Percentiles rank a stretch among this genome's conserved stretches.
Evolutionary conservation across 2,329 filamentous ascomycete genomes (phyloP).

Genomic region (Pseudogymnoascus sp.): DNA sequence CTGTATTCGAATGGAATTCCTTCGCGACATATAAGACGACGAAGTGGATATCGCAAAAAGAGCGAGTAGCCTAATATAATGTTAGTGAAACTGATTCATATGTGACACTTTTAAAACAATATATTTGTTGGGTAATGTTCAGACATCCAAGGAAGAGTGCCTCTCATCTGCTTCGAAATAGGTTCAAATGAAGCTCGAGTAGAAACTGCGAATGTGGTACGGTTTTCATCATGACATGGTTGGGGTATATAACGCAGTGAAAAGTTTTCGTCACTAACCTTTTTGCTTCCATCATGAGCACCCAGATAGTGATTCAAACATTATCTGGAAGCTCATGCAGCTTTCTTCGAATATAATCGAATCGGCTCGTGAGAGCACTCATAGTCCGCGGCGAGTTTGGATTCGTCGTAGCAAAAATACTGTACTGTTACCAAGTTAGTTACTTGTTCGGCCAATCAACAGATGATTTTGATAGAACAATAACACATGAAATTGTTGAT

Average conservation of each 20-base stretch:
- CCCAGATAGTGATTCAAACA: not conserved
- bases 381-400: not conserved
- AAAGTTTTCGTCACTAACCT: conserved; percentile 14
- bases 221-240: conserved; percentile 60
- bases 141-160: conserved; percentile 70
- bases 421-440: conserved; percentile 4
- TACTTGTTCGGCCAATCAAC: not conserved
- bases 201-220: conserved; percentile 82
- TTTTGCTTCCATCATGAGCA: conserved; percentile 13
- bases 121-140: conserved; percentile 31
- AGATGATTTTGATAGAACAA: not conserved
- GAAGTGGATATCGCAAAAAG: not conserved
- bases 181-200: conserved; percentile 65
- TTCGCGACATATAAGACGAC: not conserved
- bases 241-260: conserved; percentile 7
- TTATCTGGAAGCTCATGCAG: not conserved
- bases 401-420: not conserved
- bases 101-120: not conserved
- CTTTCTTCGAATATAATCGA: not conserved
- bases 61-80: not conserved
- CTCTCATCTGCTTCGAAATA: conserved; percentile 62
- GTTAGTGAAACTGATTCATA: conserved; percentile 2
- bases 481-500: conserved; percentile 19
- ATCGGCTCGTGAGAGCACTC: not conserved
- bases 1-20: not conserved